Evolutionary conservation across 805 yeast species (phyloP).

Genomic region (Martiniozyma abietophila): DNA sequence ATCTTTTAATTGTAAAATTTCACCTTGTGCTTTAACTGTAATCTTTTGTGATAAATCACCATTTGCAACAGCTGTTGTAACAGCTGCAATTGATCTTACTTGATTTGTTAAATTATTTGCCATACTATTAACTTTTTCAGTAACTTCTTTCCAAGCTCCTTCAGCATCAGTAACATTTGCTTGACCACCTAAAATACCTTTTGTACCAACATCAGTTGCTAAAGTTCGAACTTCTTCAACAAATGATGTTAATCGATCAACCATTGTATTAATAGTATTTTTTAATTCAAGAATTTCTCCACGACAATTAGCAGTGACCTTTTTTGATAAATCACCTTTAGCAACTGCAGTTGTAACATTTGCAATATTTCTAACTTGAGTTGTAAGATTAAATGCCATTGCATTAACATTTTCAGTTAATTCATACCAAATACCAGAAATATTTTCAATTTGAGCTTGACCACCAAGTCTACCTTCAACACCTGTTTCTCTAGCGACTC

Average conservation of each 20-base stretch:
- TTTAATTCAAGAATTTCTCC: conserved; percentile 74
- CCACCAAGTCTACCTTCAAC: conserved; percentile 86
- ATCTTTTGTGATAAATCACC: conserved; percentile 82
- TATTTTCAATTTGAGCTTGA: conserved; percentile 70
- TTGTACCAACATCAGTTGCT: conserved; percentile 77
- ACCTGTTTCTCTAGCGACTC: conserved; percentile 85
- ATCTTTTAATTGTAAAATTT: conserved; percentile 72
- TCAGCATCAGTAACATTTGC: conserved; percentile 79
- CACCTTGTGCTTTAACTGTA: conserved; percentile 86
- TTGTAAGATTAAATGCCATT: conserved; percentile 81
- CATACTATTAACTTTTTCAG: conserved; percentile 86
- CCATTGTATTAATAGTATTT: conserved; percentile 79
- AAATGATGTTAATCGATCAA: conserved; percentile 75
- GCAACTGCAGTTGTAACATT: conserved; percentile 86
- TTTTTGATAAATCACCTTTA: conserved; percentile 69
- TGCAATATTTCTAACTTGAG: conserved; percentile 82
- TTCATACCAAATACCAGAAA: conserved; percentile 83
- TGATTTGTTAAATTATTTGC: conserved; percentile 81
- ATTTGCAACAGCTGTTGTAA: conserved; percentile 85
- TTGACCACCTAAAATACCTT: conserved; percentile 85
- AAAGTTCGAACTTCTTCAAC: conserved; percentile 79
- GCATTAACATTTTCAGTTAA: conserved; percentile 82
- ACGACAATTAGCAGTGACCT: conserved; percentile 79
- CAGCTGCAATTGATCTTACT: conserved; percentile 83
- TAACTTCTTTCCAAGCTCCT: conserved; percentile 83